phyloP scores from a whole-genome alignment of 306 rosid genomes.

The Luffa acutangula region DNA sequence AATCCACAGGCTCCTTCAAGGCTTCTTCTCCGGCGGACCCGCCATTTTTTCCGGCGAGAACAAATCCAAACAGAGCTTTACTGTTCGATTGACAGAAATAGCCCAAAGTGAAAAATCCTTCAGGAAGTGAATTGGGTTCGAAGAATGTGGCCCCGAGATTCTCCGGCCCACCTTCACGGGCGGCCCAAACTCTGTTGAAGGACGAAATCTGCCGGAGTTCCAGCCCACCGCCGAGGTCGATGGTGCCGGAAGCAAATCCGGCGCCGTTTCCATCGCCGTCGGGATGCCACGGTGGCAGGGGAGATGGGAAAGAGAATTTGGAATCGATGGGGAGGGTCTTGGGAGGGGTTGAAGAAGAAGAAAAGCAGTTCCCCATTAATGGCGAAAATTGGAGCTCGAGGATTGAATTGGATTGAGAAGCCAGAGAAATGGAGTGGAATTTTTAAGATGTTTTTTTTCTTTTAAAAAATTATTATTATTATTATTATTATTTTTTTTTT shows the following conservation, averaged over 20 bases:
- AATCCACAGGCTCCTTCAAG: slow-evolving; percentile 40
- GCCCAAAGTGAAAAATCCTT: slow-evolving; percentile 56
- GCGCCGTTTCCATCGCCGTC: slow-evolving; percentile 40
- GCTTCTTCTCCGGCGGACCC: slow-evolving; percentile 13
- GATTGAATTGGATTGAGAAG: not conserved
- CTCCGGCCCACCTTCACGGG: slow-evolving; percentile 47
- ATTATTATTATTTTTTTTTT: too few species aligned
- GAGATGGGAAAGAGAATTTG: slow-evolving; percentile 49
- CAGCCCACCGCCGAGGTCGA: slow-evolving; percentile 65
- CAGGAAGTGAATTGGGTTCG: slow-evolving; percentile 59
- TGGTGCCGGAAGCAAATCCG: slow-evolving; percentile 44
- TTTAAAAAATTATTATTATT: too few species aligned
- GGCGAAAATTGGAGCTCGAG: not conserved
- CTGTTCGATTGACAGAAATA: slow-evolving; percentile 61
- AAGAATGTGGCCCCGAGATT: slow-evolving; percentile 44
- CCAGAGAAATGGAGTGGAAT: not conserved
- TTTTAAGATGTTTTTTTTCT: not conserved
- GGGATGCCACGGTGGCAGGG: slow-evolving; percentile 27
- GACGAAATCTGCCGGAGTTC: slow-evolving; percentile 41
- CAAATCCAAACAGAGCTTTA: slow-evolving; percentile 50
- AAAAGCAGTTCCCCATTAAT: slow-evolving; percentile 3
- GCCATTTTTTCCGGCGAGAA: slow-evolving; percentile 42
- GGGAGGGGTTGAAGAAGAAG: slow-evolving; percentile 18
- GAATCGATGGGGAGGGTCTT: slow-evolving; percentile 31
- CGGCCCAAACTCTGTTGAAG: slow-evolving; percentile 47